Percentiles rank a stretch among this genome's conserved stretches.
Conservation (phyloP, 2,329 filamentous ascomycete genomes). For the Mycosphaerella sp. region DNA sequence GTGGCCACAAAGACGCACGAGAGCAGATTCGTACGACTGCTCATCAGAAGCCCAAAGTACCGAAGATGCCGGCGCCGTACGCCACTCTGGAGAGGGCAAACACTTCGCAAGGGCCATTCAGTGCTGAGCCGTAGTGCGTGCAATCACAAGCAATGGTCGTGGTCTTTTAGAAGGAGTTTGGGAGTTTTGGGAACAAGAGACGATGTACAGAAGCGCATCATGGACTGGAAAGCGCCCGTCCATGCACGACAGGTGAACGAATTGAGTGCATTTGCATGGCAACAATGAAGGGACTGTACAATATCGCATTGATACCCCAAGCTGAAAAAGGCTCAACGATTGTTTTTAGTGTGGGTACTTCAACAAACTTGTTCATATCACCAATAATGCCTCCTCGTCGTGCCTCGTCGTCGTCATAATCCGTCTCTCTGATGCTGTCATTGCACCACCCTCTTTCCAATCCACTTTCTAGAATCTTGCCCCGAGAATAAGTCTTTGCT, state of each 20-base stretch:
- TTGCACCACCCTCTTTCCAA: too few relatives aligned
- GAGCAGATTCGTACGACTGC: slow-evolving; percentile 34
- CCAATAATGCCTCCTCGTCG: too few relatives aligned
- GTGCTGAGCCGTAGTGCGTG: slow-evolving; percentile 29
- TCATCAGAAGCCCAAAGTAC: slow-evolving; percentile 41
- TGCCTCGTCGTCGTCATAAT: too few relatives aligned
- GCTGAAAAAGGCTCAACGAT: not conserved
- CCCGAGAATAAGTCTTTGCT: too few relatives aligned
- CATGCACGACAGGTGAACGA: not conserved
- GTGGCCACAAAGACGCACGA: slow-evolving; percentile 34
- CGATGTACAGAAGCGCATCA: not conserved
- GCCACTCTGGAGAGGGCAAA: slow-evolving; percentile 9
- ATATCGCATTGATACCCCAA: not conserved
- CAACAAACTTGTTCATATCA: not conserved
- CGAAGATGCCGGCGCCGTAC: slow-evolving; percentile 44
- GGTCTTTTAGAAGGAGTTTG: not conserved
- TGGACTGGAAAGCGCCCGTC: not conserved
- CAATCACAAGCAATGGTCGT: not conserved
- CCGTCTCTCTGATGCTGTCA: too few relatives aligned
- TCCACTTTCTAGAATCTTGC: too few relatives aligned
- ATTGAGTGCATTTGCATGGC: not conserved
- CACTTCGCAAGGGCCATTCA: slow-evolving; percentile 25
- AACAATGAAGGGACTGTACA: not conserved
- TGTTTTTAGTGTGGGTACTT: not conserved
- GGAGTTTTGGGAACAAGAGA: not conserved